Evolutionary conservation across 306 rosid genomes (phyloP).

Genomic region (Cucurbita ficifolia): DNA sequence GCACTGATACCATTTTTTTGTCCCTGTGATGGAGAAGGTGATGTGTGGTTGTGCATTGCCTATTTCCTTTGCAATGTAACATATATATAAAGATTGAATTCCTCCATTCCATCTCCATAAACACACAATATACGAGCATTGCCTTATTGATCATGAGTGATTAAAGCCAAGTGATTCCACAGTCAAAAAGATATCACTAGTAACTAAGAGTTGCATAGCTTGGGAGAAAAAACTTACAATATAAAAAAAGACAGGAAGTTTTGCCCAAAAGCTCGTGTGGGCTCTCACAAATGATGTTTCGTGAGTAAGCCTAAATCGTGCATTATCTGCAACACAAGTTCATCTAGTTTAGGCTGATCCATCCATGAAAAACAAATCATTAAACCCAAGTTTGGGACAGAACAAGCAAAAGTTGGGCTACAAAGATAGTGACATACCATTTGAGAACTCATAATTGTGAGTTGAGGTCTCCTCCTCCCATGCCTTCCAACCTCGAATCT

Average conservation of each 20-base stretch:
- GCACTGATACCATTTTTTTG: neutral
- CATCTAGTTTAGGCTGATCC: neutral
- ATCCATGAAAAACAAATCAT: neutral
- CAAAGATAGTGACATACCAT: slow-evolving; percentile 27
- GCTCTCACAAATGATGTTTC: slow-evolving; percentile 85
- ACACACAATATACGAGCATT: neutral
- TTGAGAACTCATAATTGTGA: slow-evolving; percentile 56
- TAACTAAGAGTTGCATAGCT: neutral
- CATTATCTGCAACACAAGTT: slow-evolving; percentile 33
- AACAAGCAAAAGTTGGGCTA: neutral
- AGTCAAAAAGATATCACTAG: neutral
- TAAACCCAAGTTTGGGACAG: neutral
- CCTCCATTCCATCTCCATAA: neutral
- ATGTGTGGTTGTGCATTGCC: neutral
- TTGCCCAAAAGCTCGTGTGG: slow-evolving; percentile 68
- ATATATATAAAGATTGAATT: neutral
- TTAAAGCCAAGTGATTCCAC: neutral
- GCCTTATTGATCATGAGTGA: neutral
- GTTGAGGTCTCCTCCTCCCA: slow-evolving; percentile 87
- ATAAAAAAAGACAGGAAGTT: slow-evolving; percentile 51
- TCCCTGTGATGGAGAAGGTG: neutral
- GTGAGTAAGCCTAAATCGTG: slow-evolving; percentile 76
- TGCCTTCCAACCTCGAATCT: slow-evolving; percentile 94
- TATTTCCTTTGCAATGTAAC: neutral
- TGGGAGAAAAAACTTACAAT: slow-evolving; percentile 38